Conservation (phyloP, 2,329 filamentous ascomycete genomes). For the Zymoseptoria crescenta region DNA sequence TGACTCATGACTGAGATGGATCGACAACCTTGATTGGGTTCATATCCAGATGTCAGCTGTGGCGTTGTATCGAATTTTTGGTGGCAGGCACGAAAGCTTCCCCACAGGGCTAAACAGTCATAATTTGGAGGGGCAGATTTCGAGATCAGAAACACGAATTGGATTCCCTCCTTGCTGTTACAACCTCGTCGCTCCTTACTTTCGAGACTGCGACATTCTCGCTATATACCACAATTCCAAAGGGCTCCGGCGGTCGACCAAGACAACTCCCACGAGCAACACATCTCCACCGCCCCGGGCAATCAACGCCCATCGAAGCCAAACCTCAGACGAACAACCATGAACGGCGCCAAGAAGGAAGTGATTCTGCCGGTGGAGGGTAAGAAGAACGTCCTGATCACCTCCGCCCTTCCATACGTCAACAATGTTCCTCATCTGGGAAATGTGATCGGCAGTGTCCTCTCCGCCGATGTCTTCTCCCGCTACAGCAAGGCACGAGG, state of each 20-base stretch:
- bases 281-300: not conserved
- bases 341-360: constrained; percentile 8
- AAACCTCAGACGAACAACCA: not conserved
- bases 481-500: constrained; percentile 72
- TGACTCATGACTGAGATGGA: not conserved
- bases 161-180: not conserved
- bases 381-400: constrained; percentile 82
- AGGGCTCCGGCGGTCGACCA: no score
- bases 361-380: constrained; percentile 43
- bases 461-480: constrained; percentile 74
- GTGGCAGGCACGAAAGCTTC: not conserved
- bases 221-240: not conserved
- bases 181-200: not conserved
- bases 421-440: constrained; percentile 71
- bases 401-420: constrained; percentile 83
- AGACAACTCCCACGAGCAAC: not conserved
- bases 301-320: not conserved
- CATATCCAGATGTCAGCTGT: not conserved
- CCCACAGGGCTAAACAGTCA: not conserved
- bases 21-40: not conserved
- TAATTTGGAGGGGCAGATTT: not conserved
- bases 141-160: not conserved
- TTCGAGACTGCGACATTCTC: not conserved
- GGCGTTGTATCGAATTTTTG: not conserved
- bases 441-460: constrained; percentile 78